Base-by-base conservation (phyloP, 1,284 basidiomycete species). In the Cutaneotrichosporon curvatum region DNA sequence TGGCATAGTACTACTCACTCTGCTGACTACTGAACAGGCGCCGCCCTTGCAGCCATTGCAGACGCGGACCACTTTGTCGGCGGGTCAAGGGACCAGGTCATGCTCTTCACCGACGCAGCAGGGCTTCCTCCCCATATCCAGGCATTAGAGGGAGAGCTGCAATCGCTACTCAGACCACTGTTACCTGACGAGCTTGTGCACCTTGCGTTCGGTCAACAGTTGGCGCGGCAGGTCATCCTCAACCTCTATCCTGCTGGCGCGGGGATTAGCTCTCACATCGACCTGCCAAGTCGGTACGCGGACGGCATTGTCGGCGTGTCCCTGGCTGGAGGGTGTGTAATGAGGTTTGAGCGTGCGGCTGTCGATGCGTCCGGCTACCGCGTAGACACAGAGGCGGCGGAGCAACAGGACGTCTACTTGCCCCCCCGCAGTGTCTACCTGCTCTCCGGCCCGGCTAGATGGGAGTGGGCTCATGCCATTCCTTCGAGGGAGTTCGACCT, bases 381-480 rank as follows among this genome's bases (percentile, higher is more conserved):
- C 11, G 32, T 3, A n/a, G 34, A 19, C n/a, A 39, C 19, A 12
- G 38, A 12, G 36, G 30, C 25, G 36, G 23, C 30, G 15, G 37
- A 22, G 30, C 25, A 39, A 10, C 25, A 31, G 9, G 47, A 65
- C 16, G 64, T 75, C n/a, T 74, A 68, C 42, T 58, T 76, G 4
- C 71, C 73, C 1, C 60, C 68, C 7, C 43, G 68, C 11, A 67
- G 58, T 1, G 65, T 75, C 1, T 67, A 75, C 33, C 53, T 72
- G 5, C 37, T 76, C 36, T 61, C 58, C 0, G 68, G 68, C 0
- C 61, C 67, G 38, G 68, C 73, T 18, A 49, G 75, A 21, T 76
- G 73, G 70, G 58, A 63, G 1, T 76, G 73, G 73, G 54, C 51
- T 18, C 75, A 76, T 50, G 74, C 74, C 7, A 76, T 76, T 16